Conservation (phyloP, 108 stramenopile genomes). For the Mediolabrus comicus region DNA sequence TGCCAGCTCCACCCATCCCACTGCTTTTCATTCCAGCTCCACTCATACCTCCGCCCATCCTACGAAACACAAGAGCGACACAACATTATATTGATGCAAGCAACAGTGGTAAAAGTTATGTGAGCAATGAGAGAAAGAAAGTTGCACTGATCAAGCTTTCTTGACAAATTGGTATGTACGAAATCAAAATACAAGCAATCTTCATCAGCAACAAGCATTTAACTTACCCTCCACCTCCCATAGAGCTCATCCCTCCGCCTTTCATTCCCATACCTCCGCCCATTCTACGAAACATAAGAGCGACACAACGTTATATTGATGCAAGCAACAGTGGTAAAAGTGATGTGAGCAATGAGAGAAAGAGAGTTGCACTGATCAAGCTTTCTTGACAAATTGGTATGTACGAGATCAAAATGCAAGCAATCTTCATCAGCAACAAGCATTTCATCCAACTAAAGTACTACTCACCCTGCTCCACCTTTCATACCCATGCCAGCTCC, state of each 20-base stretch:
- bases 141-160: background rate
- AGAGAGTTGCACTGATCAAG: background rate
- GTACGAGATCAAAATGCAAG: too few species aligned
- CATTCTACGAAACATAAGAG: too few species aligned
- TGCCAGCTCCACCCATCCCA: background rate
- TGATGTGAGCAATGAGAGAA: too few species aligned
- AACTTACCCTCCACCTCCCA: background rate
- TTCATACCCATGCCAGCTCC: too few species aligned
- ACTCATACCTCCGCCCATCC: background rate
- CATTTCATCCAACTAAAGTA: background rate
- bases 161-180: too few species aligned
- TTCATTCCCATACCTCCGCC: background rate
- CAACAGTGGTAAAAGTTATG: too few species aligned
- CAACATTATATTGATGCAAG: background rate
- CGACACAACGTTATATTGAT: background rate
- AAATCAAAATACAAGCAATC: too few species aligned
- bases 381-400: background rate
- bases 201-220: too few species aligned
- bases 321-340: too few species aligned
- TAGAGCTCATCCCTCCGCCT: background rate
- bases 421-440: too few species aligned
- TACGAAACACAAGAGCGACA: background rate
- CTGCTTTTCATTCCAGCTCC: background rate
- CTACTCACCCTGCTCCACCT: too few species aligned
- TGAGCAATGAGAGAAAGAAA: too few species aligned